Percentiles rank a stretch among this genome's conserved stretches.
Evolutionary conservation across 768 basidiomycete species (phyloP).

Genomic region (Pleurotus tuber-regium): DNA sequence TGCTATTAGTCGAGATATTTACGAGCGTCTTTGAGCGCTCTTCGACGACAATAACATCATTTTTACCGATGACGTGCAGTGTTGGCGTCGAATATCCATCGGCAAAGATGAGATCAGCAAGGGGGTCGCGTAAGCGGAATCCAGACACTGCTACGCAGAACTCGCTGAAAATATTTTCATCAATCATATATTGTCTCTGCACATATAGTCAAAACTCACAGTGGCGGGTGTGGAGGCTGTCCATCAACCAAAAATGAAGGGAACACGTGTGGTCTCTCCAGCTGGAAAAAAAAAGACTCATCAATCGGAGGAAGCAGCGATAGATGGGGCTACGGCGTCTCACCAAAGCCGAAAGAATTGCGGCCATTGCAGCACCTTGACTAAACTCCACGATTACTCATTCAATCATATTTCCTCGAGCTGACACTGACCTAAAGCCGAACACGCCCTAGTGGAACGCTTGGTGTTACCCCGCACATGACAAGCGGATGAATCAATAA

Average conservation of each 20-base stretch:
- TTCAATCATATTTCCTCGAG: neutral
- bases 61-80: constrained; percentile 75
- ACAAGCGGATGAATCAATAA: constrained; percentile 7
- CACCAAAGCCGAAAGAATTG: constrained; percentile 67
- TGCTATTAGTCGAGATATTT: constrained; percentile 47
- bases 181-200: neutral
- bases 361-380: constrained; percentile 79
- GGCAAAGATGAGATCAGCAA: constrained; percentile 48
- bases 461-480: constrained; percentile 3
- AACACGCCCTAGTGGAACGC: constrained; percentile 58
- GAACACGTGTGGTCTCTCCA: constrained; percentile 36
- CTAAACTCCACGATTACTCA: constrained; percentile 29
- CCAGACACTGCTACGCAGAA: constrained; percentile 80
- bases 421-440: constrained; percentile 62
- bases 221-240: constrained; percentile 67
- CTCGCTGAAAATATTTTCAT: constrained; percentile 35
- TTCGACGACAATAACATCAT: constrained; percentile 69
- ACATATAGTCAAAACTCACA: constrained; percentile 42
- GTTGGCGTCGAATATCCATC: constrained; percentile 65
- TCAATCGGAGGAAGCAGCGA: neutral
- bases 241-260: constrained; percentile 64
- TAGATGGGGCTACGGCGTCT: constrained; percentile 23
- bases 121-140: constrained; percentile 52
- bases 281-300: constrained; percentile 20
- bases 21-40: constrained; percentile 64